phyloP scores from a whole-genome alignment of 2,329 filamentous ascomycete genomes.

The Nannizziopsis arthrosporioides region DNA sequence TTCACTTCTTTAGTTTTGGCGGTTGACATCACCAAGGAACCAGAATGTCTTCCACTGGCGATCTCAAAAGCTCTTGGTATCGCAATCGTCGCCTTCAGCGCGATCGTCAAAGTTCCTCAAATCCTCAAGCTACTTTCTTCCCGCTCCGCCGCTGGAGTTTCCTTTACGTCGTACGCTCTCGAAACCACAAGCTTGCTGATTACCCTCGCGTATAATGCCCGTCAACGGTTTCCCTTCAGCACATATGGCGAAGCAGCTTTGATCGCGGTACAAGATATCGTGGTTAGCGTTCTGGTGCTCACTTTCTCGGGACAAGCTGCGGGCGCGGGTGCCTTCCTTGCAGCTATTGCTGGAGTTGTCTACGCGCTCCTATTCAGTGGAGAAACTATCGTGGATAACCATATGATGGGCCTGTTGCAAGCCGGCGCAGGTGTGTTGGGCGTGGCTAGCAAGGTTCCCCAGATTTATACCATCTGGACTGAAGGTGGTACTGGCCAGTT shows the following conservation, averaged over 20 bases:
- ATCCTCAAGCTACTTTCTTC: slow-evolving; percentile 82
- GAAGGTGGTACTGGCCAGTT: slow-evolving; percentile 88
- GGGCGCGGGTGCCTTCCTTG: slow-evolving; percentile 66
- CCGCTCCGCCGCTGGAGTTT: slow-evolving; percentile 69
- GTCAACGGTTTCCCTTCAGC: slow-evolving; percentile 86
- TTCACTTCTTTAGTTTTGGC: slow-evolving; percentile 78
- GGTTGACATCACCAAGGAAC: slow-evolving; percentile 60
- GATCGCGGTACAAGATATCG: slow-evolving; percentile 83
- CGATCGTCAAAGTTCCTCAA: slow-evolving; percentile 92
- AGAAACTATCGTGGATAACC: slow-evolving; percentile 51
- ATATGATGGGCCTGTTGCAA: slow-evolving; percentile 62
- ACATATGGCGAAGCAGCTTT: slow-evolving; percentile 92
- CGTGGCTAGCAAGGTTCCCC: slow-evolving; percentile 83
- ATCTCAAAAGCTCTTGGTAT: slow-evolving; percentile 88
- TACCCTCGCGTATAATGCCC: slow-evolving; percentile 80
- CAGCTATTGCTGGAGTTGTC: slow-evolving; percentile 56
- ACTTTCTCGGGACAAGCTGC: slow-evolving; percentile 61
- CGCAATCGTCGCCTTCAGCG: slow-evolving; percentile 79
- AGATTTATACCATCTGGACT: slow-evolving; percentile 75
- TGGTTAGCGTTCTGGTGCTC: slow-evolving; percentile 76
- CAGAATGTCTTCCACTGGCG: slow-evolving; percentile 73
- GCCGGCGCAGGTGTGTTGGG: slow-evolving; percentile 71
- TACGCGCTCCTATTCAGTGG: slow-evolving; percentile 56
- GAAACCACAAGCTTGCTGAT: slow-evolving; percentile 84
- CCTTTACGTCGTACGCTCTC: slow-evolving; percentile 81